Evolutionary conservation across 2,329 filamentous ascomycete species (phyloP).

Genomic region (Colletotrichum higginsianum): DNA sequence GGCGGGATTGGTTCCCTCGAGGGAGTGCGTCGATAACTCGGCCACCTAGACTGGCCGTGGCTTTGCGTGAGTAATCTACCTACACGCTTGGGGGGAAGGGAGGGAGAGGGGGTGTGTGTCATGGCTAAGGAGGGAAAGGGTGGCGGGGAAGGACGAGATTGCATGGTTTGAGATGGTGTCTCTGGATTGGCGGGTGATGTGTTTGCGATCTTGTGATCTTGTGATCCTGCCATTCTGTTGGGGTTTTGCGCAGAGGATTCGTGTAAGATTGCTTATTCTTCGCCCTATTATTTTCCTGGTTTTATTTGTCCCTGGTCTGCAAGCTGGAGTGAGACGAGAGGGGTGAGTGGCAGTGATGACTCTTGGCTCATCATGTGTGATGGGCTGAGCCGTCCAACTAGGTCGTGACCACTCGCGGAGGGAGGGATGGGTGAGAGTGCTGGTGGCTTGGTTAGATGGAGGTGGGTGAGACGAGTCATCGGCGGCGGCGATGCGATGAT

Average conservation of each 20-base stretch:
- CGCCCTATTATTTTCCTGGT: no score
- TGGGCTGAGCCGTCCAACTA: not conserved
- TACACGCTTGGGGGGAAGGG: not conserved
- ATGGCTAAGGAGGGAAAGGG: no score
- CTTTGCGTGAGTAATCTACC: not conserved
- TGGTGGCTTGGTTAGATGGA: not conserved
- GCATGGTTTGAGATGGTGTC: not conserved
- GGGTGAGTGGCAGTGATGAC: not conserved
- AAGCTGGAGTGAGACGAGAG: not conserved
- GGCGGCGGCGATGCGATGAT: no score
- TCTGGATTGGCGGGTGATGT: not conserved
- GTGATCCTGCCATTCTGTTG: no score
- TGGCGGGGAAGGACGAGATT: not conserved
- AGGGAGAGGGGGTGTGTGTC: not conserved
- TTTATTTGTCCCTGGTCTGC: no score
- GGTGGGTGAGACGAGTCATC: not conserved
- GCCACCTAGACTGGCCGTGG: not conserved
- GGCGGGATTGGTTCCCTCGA: slow-evolving; percentile 36
- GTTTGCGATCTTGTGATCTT: no score
- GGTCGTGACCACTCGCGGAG: not conserved
- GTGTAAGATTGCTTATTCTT: not conserved
- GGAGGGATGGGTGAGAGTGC: not conserved
- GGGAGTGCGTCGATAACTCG: not conserved
- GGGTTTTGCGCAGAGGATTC: no score
- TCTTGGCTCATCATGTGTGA: not conserved